Evolutionary conservation across 2,329 filamentous ascomycete genomes (phyloP), one percentile per base, ranked within the genome.

Genomic region (Scedosporium apiospermum): DNA sequence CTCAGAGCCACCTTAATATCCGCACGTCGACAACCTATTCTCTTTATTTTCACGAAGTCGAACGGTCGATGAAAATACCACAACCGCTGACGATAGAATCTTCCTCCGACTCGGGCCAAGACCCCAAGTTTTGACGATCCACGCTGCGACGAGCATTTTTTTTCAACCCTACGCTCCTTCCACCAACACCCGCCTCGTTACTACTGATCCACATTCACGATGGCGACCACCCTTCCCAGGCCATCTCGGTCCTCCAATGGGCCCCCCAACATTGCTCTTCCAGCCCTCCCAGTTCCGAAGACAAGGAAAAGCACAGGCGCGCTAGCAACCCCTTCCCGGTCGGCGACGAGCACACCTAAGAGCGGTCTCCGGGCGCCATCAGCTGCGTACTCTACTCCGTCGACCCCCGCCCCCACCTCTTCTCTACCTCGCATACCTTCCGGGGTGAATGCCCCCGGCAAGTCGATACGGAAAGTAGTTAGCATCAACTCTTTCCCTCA

Each of bases 401-500:
- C 78, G 44, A 76, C 81, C n/a, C 80, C 82, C 46, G 79, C 83
- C 34, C 77, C 83, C 6, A 78, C 78, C 9, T 80, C 82, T 4
- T 78, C 80, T 59, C 74, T 88, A 10, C 82, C 84, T 4, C 79
- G 82, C 64, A 78, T 82, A 2, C 74, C 80, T 5, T 80, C 85
- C 7, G 78, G 78, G 42, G 75, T 85, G 14, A 86, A 84, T 65
- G 78, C 78, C 38, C 78, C 84, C 4, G 85, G 86, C 27, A 93
- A 88, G 73, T 85, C 87, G 1, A 75, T 97, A 62, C 86, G 92
- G 65, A 96, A 96, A 75, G 90, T 90, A 1, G 88, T 96, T 70
- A 97, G 93, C 80, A 96, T 97, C 70, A 93, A 93, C 71, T 88
- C 91, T 1, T 97, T 98, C 71, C 93, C 93, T 34, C 90, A 96